Base-by-base conservation (phyloP, 2,329 filamentous ascomycete species). In the Fusarium annulatum region DNA sequence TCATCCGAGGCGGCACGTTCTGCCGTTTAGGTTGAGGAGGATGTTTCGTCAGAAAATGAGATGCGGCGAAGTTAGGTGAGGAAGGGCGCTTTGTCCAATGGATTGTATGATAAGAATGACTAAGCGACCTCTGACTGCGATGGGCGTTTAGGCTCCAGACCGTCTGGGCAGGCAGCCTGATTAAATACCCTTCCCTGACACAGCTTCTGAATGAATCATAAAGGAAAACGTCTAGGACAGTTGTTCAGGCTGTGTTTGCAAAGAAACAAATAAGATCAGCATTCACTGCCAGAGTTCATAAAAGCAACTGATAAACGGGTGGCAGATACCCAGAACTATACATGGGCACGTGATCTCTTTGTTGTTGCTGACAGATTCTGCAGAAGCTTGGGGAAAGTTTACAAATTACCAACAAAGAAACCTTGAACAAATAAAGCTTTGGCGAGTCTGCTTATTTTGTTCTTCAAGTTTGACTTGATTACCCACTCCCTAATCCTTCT, bases 1-100 rank as follows among this genome's bases (percentile, higher is more conserved):
- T 80, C 85, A 88, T 88, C 86, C 86, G 76, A 81, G 77, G 69
- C 80, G 74, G 77, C 85, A 85, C 38, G 81, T 77, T 75, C 81
- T 84, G 57, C 83, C 73, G 80, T 80, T 73, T 86, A 86, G 77
- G 86, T 85, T 76, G 67, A 69, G 55, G 61, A 76, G 65, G 76
- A 67, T 79, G 80, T 78, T 76, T 71, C 69, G 69, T 73, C 64
- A 67, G 66, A 62, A 69, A 74, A 61, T 52, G 61, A 66, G 55
- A 53, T 62, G 63, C 59, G 61, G 70, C 68, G 69, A 62, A 63
- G 67, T 68, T 62, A 49, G 61, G 59, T 60, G 58, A 69, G 39
- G 64, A 56, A 39, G 46, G 43, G 51, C 43, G 61, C 66, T 71
- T 77, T 69, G 61, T 70, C 38, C 59, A 57, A 51, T 59, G 15